Conservation (phyloP, 257 asterid species). For the Gardenia jasminoides region DNA sequence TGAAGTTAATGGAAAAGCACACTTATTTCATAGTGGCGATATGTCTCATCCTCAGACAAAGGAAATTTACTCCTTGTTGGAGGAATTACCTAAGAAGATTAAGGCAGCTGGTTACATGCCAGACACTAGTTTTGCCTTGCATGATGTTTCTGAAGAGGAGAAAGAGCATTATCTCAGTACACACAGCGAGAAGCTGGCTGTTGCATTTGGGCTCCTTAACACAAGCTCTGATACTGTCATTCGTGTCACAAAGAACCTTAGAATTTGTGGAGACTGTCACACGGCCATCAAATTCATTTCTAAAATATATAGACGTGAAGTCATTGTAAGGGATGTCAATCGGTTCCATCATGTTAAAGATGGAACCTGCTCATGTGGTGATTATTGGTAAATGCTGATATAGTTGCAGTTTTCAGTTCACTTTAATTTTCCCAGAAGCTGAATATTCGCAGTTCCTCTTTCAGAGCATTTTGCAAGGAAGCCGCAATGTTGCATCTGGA, state of each 20-base stretch:
- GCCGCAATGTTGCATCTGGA: background rate
- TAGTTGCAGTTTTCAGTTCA: background rate
- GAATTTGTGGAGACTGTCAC: slow-evolving; percentile 85
- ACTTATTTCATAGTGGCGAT: slow-evolving; percentile 68
- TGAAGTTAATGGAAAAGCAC: slow-evolving; percentile 58
- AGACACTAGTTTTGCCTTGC: slow-evolving; percentile 60
- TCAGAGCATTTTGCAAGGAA: background rate
- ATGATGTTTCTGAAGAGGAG: slow-evolving; percentile 78
- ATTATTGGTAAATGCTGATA: slow-evolving; percentile 54
- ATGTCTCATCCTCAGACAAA: slow-evolving; percentile 42
- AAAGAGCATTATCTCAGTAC: slow-evolving; percentile 45
- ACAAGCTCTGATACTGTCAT: slow-evolving; percentile 46
- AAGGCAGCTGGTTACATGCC: slow-evolving; percentile 62
- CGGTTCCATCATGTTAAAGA: slow-evolving; percentile 71
- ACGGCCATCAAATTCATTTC: slow-evolving; percentile 61
- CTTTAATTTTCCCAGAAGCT: background rate
- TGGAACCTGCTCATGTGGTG: slow-evolving; percentile 71
- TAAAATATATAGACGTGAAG: slow-evolving; percentile 55
- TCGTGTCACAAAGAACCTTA: slow-evolving; percentile 72
- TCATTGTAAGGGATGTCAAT: slow-evolving; percentile 75
- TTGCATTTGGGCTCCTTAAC: slow-evolving; percentile 63
- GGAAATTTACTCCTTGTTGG: slow-evolving; percentile 45
- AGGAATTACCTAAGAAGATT: slow-evolving; percentile 59
- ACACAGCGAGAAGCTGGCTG: slow-evolving; percentile 71
- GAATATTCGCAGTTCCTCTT: background rate